Conservation (phyloP, 78 protist species). For the Guillardia theta region DNA sequence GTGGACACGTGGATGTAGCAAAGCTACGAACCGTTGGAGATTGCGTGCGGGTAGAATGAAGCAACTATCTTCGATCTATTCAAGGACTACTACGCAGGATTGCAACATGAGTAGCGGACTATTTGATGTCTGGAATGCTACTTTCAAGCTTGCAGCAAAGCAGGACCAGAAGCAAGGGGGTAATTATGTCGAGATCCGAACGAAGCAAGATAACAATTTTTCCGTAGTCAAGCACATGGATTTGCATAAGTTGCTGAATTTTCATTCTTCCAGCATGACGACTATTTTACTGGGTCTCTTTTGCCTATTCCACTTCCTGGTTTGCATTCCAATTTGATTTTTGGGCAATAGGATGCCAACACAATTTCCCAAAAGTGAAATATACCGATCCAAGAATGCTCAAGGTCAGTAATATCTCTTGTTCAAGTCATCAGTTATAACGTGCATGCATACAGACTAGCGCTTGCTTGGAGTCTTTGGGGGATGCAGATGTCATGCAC, state of each 20-base stretch:
- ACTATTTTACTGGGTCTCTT: background rate
- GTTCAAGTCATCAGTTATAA: background rate
- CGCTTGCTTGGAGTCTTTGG: background rate
- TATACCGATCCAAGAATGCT: background rate
- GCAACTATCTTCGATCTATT: too few relatives aligned
- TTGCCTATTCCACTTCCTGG: background rate
- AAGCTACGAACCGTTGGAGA: background rate
- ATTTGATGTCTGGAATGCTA: background rate
- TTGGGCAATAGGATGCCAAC: slow-evolving; percentile 1
- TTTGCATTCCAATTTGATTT: background rate
- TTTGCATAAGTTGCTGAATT: background rate
- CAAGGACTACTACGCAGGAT: too few relatives aligned
- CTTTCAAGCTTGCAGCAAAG: background rate
- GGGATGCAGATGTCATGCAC: background rate
- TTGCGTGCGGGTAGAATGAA: background rate
- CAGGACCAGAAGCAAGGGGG: background rate
- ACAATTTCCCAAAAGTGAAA: background rate
- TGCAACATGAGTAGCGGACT: background rate
- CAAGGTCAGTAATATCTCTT: background rate
- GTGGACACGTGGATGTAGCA: background rate
- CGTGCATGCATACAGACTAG: background rate
- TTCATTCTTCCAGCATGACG: background rate
- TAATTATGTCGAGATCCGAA: background rate
- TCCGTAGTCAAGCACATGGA: background rate
- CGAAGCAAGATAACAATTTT: background rate